Base-by-base conservation (phyloP, 2,329 filamentous ascomycete species). In the Aureobasidium sp. region DNA sequence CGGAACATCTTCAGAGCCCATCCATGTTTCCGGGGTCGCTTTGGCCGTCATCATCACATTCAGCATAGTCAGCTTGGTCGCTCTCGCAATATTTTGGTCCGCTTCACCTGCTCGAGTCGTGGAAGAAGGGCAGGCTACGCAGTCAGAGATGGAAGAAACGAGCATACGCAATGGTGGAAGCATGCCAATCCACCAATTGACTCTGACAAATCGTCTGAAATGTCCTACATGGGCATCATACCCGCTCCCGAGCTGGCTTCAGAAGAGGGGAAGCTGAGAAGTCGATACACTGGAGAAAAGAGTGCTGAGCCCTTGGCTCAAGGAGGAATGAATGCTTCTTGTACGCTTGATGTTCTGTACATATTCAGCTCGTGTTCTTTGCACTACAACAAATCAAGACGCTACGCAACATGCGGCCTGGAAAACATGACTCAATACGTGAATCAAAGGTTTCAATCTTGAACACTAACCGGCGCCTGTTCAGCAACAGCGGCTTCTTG, bases 401-500 rank as follows among this genome's bases (percentile, higher is more conserved):
- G 54, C 54, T 58, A 58, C 48, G 42, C 54, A 48, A 58, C 11
- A 48, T 14, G 30, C 13, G 1, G n/a, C 4, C 42, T 42, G 29
- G 16, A 57, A 57, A 9, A 34, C 14, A 34, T 16, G 14, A n/a
- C 45, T 48, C 45, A 30, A 48, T 32, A 32, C 25, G 5, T n/a
- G 14, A 48, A 48, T n/a, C 14, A 36, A 32, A 51, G 39, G 13
- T 13, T 13, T 49, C 16, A 76, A 58, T 76, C 74, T 60, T 75
- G 68, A 5, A 75, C 74, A 60, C 72, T 75, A 59, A 70, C 70
- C 10, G 68, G 68, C 2, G 73, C 74, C 59, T 68, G 65, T n/a
- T 67, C 68, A 3, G 61, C 66, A 41, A 70, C 66, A 32, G 67
- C 68, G 3, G 68, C 65, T n/a, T 63, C 59, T 54, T 70, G 67